phyloP scores from a whole-genome alignment of 306 rosid genomes.

The Vicia sativa region DNA sequence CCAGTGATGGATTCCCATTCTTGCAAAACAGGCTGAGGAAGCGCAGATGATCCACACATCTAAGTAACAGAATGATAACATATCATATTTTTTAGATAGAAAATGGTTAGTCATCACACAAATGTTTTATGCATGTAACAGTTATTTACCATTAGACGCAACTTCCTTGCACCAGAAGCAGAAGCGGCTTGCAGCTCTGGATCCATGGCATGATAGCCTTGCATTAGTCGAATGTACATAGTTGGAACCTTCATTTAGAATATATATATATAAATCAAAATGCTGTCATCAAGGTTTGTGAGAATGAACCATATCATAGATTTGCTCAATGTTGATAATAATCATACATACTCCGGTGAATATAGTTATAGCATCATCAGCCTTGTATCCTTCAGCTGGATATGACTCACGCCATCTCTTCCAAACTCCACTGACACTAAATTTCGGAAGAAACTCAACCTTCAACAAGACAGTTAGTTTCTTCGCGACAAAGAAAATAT shows the following conservation, averaged over 20 bases:
- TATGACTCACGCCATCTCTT: constrained; percentile 93
- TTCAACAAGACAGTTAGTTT: constrained; percentile 48
- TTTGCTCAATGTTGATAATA: constrained; percentile 26
- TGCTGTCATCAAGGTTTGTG: constrained; percentile 16
- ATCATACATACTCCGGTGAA: constrained; percentile 87
- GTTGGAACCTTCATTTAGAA: constrained; percentile 82
- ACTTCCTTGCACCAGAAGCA: constrained; percentile 76
- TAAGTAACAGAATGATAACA: constrained; percentile 34
- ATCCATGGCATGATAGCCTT: constrained; percentile 87
- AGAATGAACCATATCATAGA: constrained; percentile 11
- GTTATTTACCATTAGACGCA: constrained; percentile 88
- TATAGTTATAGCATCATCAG: constrained; percentile 65
- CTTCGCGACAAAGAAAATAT: constrained; percentile 31
- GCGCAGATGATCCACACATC: constrained; percentile 99
- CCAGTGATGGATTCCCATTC: constrained; percentile 90
- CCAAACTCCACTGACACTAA: constrained; percentile 94
- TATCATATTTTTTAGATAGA: constrained; percentile 13
- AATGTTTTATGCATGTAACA: background rate
- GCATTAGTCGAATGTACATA: constrained; percentile 80
- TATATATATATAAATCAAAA: constrained; percentile 28
- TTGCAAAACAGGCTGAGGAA: constrained; percentile 89
- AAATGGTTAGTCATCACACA: constrained; percentile 26
- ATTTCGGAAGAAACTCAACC: constrained; percentile 97
- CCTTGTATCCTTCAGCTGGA: constrained; percentile 62
- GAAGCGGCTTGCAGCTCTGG: constrained; percentile 71